A percentile compares a stretch with the other conserved stretches of the same genome.
Conservation (phyloP, 306 rosid species). For the Glycine tomentella region DNA sequence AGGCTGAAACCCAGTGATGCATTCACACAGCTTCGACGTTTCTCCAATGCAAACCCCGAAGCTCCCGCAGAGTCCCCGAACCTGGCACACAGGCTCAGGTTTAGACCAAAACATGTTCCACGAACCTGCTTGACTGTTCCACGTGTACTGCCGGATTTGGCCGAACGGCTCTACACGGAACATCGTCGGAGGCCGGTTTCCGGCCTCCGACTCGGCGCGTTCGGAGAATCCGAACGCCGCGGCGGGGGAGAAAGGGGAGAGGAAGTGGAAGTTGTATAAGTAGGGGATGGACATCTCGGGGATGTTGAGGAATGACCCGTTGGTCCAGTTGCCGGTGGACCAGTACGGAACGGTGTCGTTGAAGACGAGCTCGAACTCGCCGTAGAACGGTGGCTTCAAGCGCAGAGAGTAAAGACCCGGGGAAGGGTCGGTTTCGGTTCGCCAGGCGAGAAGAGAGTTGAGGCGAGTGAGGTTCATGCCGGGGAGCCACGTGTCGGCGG, state of each 20-base stretch:
- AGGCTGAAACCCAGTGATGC: slow-evolving; percentile 62
- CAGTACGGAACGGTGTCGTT: slow-evolving; percentile 63
- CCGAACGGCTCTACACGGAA: slow-evolving; percentile 66
- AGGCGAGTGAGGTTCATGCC: slow-evolving; percentile 74
- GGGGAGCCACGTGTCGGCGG: slow-evolving; percentile 83
- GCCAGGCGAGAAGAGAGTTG: slow-evolving; percentile 60
- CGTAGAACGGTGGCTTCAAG: slow-evolving; percentile 58
- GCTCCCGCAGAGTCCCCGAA: slow-evolving; percentile 64
- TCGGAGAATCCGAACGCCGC: slow-evolving; percentile 83
- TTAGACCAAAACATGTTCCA: slow-evolving; percentile 79
- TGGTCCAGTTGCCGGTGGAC: slow-evolving; percentile 78
- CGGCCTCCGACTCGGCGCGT: slow-evolving; percentile 44
- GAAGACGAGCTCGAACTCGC: slow-evolving; percentile 70
- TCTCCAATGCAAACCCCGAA: slow-evolving; percentile 62
- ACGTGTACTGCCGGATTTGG: slow-evolving; percentile 71
- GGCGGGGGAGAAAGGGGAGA: slow-evolving; percentile 51
- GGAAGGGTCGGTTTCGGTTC: slow-evolving; percentile 61
- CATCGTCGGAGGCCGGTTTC: slow-evolving; percentile 55
- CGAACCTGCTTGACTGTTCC: slow-evolving; percentile 56
- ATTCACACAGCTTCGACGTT: slow-evolving; percentile 46
- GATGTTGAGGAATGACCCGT: slow-evolving; percentile 52
- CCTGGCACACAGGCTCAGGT: slow-evolving; percentile 58
- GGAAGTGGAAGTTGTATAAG: slow-evolving; percentile 66
- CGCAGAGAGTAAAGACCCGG: slow-evolving; percentile 73
- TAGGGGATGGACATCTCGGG: slow-evolving; percentile 79